Evolutionary conservation across 306 rosid genomes (phyloP).

Genomic region (Citrullus amarus): DNA sequence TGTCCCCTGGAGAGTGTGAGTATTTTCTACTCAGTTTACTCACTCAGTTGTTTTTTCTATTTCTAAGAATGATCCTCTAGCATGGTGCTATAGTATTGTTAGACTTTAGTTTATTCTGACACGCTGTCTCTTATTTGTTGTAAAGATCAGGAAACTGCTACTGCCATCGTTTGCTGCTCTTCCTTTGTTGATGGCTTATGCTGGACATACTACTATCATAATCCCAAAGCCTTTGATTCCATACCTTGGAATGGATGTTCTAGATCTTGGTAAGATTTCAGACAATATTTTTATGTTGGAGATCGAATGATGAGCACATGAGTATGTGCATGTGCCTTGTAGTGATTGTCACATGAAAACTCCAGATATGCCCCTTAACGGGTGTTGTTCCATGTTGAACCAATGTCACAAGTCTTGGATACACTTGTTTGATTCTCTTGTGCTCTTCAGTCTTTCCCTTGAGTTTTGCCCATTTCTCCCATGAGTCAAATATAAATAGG

Average conservation of each 20-base stretch:
- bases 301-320: neutral
- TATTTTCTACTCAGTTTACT: slow-evolving; percentile 9
- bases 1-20: slow-evolving; percentile 99
- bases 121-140: slow-evolving; percentile 19
- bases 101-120: slow-evolving; percentile 6
- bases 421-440: neutral
- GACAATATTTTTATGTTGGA: neutral
- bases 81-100: neutral
- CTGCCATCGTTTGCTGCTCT: slow-evolving; percentile 92
- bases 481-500: neutral
- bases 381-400: neutral
- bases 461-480: neutral
- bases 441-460: neutral
- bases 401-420: neutral
- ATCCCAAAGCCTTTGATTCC: slow-evolving; percentile 88
- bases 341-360: neutral
- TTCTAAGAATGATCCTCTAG: neutral
- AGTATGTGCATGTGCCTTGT: neutral
- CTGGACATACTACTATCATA: slow-evolving; percentile 93
- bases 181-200: slow-evolving; percentile 96
- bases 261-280: slow-evolving; percentile 63
- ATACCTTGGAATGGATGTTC: slow-evolving; percentile 53
- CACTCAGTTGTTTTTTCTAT: neutral
- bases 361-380: neutral
- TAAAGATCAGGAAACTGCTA: slow-evolving; percentile 68